Evolutionary conservation across 2,329 filamentous ascomycete species (phyloP), one percentile per base, ranked within the genome.

Genomic region (Apiospora phragmitis): DNA sequence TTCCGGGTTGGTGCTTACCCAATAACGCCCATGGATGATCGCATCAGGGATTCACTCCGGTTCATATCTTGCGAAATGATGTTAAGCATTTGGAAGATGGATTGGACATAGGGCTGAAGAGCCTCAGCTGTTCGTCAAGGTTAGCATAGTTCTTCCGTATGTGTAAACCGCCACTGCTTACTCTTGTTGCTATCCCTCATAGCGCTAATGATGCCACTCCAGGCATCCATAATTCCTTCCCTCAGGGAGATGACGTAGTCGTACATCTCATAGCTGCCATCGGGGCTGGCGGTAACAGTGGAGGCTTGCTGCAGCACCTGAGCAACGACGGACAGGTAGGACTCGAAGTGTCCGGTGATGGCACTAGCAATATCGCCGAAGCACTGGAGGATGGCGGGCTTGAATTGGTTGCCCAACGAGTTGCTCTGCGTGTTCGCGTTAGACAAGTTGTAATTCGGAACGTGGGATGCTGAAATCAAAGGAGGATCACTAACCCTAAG

Each of bases 201-300:
- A 69, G 96, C 94, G 81, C 95, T 91, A 79, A 99, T 94, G 75
- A 97, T 96, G 75, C 96, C 96, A 77, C 95, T 94, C 95, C 97
- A 99, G 43, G 96, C 96, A 86, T 99, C 96, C 92, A 98, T 97
- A 75, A 99, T 98, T 76, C 95, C 96, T 80, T 99, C 97, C 69
- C 96, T 92, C 67, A 99, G 88, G 26, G 95, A 97, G 74, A 97
- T 90, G 76, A 99, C 92, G 80, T 99, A 99, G 83, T 98, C 95
- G 71, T 95, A 92, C 93, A 98, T 97, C 83, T 99, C 96, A 77
- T 95, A 96, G 68, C 93, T 93, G 71, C 93, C 91, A 75, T 98
- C 94, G 38, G 91, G 88, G 70, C 90, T 90, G 55, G 93, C 90
- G 42, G 91, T 93, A 70, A 99, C 94, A 62, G 88, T 91, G 24